Conservation (phyloP, 805 yeast species). For the Brettanomyces nanus region DNA sequence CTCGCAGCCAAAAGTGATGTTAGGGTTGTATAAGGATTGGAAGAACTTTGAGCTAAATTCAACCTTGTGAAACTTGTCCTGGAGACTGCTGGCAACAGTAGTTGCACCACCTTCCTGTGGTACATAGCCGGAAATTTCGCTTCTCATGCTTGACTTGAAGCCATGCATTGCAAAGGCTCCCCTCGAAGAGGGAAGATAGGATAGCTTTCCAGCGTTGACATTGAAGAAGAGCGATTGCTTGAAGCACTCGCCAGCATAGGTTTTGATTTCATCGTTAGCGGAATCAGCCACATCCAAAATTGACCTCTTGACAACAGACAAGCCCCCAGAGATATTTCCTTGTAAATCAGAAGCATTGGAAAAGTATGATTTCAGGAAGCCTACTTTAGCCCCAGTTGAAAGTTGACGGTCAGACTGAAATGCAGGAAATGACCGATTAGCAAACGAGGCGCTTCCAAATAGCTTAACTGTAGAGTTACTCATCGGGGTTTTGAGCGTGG, state of each 20-base stretch:
- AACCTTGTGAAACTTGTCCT: constrained; percentile 31
- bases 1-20: constrained; percentile 41
- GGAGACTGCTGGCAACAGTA: constrained; percentile 4
- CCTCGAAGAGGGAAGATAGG: constrained; percentile 23
- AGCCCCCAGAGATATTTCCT: constrained; percentile 34
- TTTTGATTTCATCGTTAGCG: constrained; percentile 49
- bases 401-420: constrained; percentile 45
- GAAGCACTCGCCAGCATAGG: constrained; percentile 51
- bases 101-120: constrained; percentile 9
- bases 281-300: constrained; percentile 41
- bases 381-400: constrained; percentile 41
- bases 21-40: constrained; percentile 35
- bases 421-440: constrained; percentile 43
- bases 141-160: constrained; percentile 27
- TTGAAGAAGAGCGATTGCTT: constrained; percentile 47
- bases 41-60: constrained; percentile 24
- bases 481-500: constrained; percentile 36
- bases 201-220: constrained; percentile 36
- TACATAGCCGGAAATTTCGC: constrained; percentile 35
- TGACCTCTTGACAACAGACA: constrained; percentile 52
- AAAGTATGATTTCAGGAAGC: constrained; percentile 29
- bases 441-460: constrained; percentile 39
- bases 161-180: constrained; percentile 42
- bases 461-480: constrained; percentile 33
- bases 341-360: constrained; percentile 9